phyloP scores from a whole-genome alignment of 345 rosid genomes.

The Alliaria petiolata region DNA sequence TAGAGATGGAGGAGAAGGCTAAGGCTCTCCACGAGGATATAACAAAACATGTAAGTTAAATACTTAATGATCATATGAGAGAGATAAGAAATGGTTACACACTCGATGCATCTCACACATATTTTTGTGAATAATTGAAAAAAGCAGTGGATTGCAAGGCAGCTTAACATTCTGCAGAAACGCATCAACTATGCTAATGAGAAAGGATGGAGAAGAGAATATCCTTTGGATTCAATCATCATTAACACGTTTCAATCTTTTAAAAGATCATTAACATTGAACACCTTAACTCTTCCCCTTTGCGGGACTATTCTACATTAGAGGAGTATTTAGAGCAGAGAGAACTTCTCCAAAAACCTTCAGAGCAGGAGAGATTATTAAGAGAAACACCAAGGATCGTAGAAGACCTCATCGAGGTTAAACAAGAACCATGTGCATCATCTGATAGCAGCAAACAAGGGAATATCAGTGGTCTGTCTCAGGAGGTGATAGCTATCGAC shows the following conservation, averaged over 20 bases:
- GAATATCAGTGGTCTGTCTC: not conserved
- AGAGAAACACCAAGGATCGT: conserved; percentile 24
- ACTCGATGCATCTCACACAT: not conserved
- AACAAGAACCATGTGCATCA: not conserved
- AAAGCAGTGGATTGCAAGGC: conserved; percentile 30
- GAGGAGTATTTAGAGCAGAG: conserved; percentile 27
- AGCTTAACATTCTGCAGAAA: conserved; percentile 26
- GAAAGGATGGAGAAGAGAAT: conserved; percentile 35
- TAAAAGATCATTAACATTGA: conserved; percentile 1
- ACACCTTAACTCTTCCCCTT: conserved; percentile 12
- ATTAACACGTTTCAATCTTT: not conserved
- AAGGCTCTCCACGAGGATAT: conserved; percentile 3
- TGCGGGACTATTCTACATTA: conserved; percentile 17
- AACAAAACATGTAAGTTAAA: conserved; percentile 32
- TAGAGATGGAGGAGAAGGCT: conserved; percentile 16
- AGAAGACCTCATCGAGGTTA: conserved; percentile 21
- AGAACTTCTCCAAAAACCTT: conserved; percentile 25
- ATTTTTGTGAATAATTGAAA: conserved; percentile 1
- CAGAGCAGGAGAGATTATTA: conserved; percentile 30
- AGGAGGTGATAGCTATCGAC: conserved; percentile 12
- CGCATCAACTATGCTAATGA: conserved; percentile 29
- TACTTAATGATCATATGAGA: not conserved
- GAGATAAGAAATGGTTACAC: not conserved
- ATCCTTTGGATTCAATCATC: conserved; percentile 20
- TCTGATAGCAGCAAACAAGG: conserved; percentile 8